Evolutionary conservation across 2,329 filamentous ascomycete genomes (phyloP), one percentile per base, ranked within the genome.

Genomic region (Fusarium sp.): DNA sequence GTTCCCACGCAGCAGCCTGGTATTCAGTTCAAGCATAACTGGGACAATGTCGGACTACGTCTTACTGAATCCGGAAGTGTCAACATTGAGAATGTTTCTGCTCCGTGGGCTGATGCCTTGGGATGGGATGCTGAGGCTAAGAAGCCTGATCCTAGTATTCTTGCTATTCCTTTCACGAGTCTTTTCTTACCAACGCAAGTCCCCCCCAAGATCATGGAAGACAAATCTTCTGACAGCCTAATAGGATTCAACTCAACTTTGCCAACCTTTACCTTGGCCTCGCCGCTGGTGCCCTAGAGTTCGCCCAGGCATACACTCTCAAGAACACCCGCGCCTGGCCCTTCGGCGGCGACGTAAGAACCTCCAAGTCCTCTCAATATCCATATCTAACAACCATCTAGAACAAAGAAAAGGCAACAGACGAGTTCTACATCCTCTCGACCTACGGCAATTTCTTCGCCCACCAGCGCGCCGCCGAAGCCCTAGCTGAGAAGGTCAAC

Each of bases 381-480:
- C 1, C 4, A 9, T 2, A 1, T 8, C 13, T 49, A 33, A 46
- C 8, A 22, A 1, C 6, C 0, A 0, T 2, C 5, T 4, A 82
- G 79, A 81, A 81, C 75, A 90, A 90, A 61, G 80, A 85, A 4
- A 82, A 81, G 2, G 81, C 86, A 0, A 84, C 83, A 0, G 88
- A 91, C 5, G 89, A 91, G 57, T 90, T 88, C 73, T 90, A 90
- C 73, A 85, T 91, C 52, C 81, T 91, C 17, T 84, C 86, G 44
- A 84, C 86, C 5, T 91, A 91, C 67, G 89, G 89, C 24, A 89
- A 86, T 72, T 89, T 87, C 72, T 89, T 87, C 39, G 88, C 89
- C 2, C 86, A 90, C 71, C 80, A 90, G 0, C 82, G 86, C 2
- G 88, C 88, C 2, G 84, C 87, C 0, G 85, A 86, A 32, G 82